Conservation (phyloP, 192 early-diverging fungal genomes). For the Coemansia sp. region DNA sequence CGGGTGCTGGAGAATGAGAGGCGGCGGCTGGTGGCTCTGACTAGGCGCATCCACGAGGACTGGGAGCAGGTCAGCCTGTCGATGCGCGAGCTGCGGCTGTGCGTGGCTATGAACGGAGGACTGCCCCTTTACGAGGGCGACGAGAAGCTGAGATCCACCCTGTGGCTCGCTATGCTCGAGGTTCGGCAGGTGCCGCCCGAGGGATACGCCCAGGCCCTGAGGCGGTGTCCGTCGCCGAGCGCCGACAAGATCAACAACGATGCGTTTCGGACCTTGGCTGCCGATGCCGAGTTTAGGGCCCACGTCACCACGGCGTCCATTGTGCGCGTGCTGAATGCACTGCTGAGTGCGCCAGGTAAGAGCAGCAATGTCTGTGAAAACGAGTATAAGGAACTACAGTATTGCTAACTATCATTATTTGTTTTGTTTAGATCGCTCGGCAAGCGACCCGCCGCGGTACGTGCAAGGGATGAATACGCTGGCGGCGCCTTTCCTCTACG, state of each 20-base stretch:
- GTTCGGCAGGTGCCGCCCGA: constrained; percentile 38
- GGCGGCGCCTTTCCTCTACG: constrained; percentile 86
- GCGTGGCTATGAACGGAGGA: constrained; percentile 41
- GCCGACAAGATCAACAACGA: constrained; percentile 90
- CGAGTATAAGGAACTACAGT: too few species aligned
- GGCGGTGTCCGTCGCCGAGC: constrained; percentile 69
- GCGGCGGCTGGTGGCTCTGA: constrained; percentile 40
- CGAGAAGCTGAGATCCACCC: constrained; percentile 8
- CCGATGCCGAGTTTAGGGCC: constrained; percentile 73
- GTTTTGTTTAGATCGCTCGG: constrained; percentile 22
- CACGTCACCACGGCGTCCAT: constrained; percentile 73
- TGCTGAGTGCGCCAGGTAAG: constrained; percentile 82
- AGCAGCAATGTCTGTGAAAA: too few species aligned
- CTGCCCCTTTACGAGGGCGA: constrained; percentile 16
- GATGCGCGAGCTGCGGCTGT: constrained; percentile 39
- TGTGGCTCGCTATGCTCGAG: constrained; percentile 57
- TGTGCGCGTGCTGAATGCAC: constrained; percentile 81
- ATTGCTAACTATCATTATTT: background rate
- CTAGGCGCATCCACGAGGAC: constrained; percentile 42
- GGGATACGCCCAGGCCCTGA: constrained; percentile 75
- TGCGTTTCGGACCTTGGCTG: constrained; percentile 82
- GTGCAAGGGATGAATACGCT: constrained; percentile 97
- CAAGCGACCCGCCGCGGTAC: constrained; percentile 63
- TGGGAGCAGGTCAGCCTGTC: constrained; percentile 50
- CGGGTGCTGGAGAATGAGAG: constrained; percentile 17